Base-by-base conservation (phyloP, 352 stramenopile genomes). In the Globisporangium radiosum region DNA sequence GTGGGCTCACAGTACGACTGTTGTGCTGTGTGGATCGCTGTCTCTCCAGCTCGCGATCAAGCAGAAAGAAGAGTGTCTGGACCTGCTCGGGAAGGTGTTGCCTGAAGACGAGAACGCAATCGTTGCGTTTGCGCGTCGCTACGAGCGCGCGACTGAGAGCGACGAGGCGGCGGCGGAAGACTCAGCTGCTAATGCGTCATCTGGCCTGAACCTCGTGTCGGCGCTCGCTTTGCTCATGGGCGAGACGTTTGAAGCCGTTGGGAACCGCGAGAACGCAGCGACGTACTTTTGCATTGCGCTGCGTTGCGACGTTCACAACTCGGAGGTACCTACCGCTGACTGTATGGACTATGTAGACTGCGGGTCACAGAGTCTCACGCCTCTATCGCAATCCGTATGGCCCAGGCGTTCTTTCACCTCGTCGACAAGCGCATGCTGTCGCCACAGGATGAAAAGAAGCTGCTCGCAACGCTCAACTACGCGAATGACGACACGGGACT, bases 361-460 rank as follows among this genome's bases (percentile, higher is more conserved):
- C 7, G 4, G 11, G 33, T 10, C 25, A 19, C 2, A 15, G 2
- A 43, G 9, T 57, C 39, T 17, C 13, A 17, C 6, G 45, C 19
- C 5, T 48, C 10, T 1, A 48, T 48, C 44, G 11, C 10, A 15
- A 25, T 33, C 25, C 25, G 25, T 33, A 33, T 33, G 25, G 25
- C 25, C 25, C 17, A 86, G 64, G 84, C 86, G 11, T 95, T 95
- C 54, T 90, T 88, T 60, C 78, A 90, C 56, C 69, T 95, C 38
- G 80, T 92, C 25, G 84, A 95, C 19, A 93, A 94, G 69, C 80
- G 94, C 49, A 90, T 94, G 80, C 71, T 95, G 13, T 78, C 85
- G 2, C 56, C 76, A 2, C 56, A 76, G 25, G 73, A 95, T 47
- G 82, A 94, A 63, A 75, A 79, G 40, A 65, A 75, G 48, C 64